Percentiles rank a stretch among this genome's conserved stretches.
These are phyloP conservation scores for Fusarium drepaniforme DNA, from an alignment of 2,329 filamentous ascomycete species.

Conservation along the genomic window DNA sequence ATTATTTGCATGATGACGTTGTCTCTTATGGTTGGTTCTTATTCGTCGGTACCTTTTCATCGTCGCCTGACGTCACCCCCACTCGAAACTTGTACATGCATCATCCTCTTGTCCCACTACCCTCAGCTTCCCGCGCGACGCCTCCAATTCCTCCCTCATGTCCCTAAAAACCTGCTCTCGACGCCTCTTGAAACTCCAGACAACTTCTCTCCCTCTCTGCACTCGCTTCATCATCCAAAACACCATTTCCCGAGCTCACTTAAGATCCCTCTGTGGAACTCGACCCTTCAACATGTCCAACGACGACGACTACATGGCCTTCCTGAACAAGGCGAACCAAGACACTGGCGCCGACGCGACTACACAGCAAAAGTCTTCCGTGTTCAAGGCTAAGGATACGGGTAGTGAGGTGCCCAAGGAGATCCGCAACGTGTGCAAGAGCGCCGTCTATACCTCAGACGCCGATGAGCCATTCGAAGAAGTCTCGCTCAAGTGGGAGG, in stretches of 20 bases:
- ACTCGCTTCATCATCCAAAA: neutral
- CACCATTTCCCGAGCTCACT: constrained; percentile 3
- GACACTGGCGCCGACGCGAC: constrained; percentile 63
- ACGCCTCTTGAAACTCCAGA: constrained; percentile 12
- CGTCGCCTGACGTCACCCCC: constrained; percentile 48
- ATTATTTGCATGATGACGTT: neutral
- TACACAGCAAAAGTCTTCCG: constrained; percentile 38
- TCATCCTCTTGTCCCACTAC: constrained; percentile 28
- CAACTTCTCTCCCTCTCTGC: constrained; percentile 2
- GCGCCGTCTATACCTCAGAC: constrained; percentile 81
- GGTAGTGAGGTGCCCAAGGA: constrained; percentile 70
- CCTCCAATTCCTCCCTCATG: constrained; percentile 34
- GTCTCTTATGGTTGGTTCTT: neutral
- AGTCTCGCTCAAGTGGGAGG: constrained; percentile 74
- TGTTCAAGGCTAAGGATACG: constrained; percentile 65
- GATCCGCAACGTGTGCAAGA: constrained; percentile 63
- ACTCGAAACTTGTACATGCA: constrained; percentile 35
- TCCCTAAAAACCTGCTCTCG: constrained; percentile 21
- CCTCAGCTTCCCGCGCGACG: constrained; percentile 10
- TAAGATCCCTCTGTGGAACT: constrained; percentile 37
- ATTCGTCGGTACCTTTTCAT: neutral
- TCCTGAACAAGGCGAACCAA: constrained; percentile 88
- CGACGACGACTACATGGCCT: constrained; percentile 86
- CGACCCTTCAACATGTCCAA: constrained; percentile 68
- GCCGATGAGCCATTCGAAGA: constrained; percentile 88